Evolutionary conservation across 2,329 filamentous ascomycete species (phyloP), one percentile per base, ranked within the genome.

Genomic region (Aureobasidium subglaciale): DNA sequence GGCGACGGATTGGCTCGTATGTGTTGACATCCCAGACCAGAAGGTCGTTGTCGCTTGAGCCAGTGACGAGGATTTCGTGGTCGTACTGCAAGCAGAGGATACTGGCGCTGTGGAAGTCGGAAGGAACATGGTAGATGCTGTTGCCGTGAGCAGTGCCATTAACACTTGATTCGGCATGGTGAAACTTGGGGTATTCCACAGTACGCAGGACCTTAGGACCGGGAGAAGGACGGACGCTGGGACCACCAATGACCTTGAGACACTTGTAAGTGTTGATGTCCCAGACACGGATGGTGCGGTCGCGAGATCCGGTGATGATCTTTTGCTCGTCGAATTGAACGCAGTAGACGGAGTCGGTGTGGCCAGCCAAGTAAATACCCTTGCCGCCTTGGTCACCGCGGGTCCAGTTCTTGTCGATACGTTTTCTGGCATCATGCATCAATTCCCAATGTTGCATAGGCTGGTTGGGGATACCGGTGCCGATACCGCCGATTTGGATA

Each of bases 311-410:
- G 2, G 93, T 97, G 62, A 99, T 91, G 67, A 97, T 96, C 72
- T 97, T 99, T 67, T 87, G 79, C 86, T 97, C 92, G 69, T 99
- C 93, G 68, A 97, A 99, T 68, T 99, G 93, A 56, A 95, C 82
- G 71, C 93, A 99, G 73, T 99, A 99, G 56, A 99, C 95, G 62
- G 90, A 96, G 70, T 99, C 93, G 24, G 85, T 85, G 69, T 99
- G 93, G 2, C 93, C 93, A 64, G 93, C 90, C 20, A 99, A 79
- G 70, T 96, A 97, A 56, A 95, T 84, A 0, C 90, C 86, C 42
- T 83, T 85, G 8, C 90, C 88, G 61, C 85, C 84, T 56, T 63
- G 56, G 22, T 88, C 87, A 63, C 82, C 85, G n/a, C 61, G 60
- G 13, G 65, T 63, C 93, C 93, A 99, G 60, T 88, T 83, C 61